Percentiles rank a stretch among this genome's conserved stretches.
Conservation (phyloP, 75 land plant species). For the Ceratopteris richardii region DNA sequence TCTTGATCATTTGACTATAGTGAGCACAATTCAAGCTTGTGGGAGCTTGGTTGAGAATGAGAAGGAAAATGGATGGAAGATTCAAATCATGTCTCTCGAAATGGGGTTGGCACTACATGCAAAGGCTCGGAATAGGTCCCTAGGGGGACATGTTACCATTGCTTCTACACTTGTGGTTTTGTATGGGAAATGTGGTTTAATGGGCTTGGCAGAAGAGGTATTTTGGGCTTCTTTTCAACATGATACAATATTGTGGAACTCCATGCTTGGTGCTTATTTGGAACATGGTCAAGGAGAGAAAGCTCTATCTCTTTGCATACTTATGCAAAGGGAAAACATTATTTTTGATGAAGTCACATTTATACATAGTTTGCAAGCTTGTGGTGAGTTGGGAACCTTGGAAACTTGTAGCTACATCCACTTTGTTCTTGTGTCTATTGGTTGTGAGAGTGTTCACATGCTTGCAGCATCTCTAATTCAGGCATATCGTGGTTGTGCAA, state of each 20-base stretch:
- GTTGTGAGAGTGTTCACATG: neutral
- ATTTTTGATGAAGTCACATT: neutral
- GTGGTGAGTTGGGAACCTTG: neutral
- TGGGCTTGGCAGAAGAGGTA: neutral
- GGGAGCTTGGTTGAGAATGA: neutral
- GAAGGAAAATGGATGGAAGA: neutral
- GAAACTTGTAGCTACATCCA: no score
- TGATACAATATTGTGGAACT: neutral
- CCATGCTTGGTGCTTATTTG: neutral
- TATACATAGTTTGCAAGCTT: neutral
- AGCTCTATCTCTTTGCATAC: neutral
- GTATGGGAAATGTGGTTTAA: slow-evolving; percentile 1
- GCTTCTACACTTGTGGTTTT: neutral
- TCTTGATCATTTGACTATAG: neutral
- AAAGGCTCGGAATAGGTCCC: neutral
- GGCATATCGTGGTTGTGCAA: neutral
- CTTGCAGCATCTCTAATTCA: neutral
- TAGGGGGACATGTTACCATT: neutral
- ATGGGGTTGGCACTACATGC: neutral
- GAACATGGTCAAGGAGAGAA: neutral
- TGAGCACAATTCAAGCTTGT: neutral
- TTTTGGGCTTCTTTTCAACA: neutral
- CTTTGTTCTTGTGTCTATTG: no score
- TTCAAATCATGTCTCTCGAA: neutral
- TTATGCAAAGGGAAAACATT: neutral